Percentiles rank a stretch among this genome's conserved stretches.
These are phyloP conservation scores for Arbutus unedo DNA, from an alignment of 148 eudicot genomes.

Conservation along the genomic window DNA sequence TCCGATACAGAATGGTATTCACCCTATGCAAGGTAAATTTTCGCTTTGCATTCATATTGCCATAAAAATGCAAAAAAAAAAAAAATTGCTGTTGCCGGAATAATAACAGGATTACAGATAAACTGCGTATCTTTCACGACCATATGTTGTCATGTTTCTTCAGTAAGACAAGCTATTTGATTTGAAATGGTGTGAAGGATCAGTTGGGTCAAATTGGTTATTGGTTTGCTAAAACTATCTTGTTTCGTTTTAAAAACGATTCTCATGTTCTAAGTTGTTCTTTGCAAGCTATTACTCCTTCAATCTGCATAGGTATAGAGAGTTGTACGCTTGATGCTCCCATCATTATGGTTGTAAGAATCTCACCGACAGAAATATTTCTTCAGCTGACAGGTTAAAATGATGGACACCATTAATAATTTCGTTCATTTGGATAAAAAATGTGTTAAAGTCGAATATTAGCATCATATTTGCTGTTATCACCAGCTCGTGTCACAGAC, in stretches of 20 bases:
- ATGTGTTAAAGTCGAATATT: neutral
- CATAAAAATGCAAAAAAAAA: neutral
- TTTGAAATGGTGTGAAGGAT: neutral
- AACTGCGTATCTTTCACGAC: neutral
- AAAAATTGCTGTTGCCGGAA: neutral
- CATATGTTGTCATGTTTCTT: neutral
- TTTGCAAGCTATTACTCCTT: neutral
- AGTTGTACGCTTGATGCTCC: neutral
- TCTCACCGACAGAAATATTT: neutral
- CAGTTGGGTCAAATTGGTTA: neutral
- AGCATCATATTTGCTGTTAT: neutral
- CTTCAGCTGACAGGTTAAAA: neutral
- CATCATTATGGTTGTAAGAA: neutral
- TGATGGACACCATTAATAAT: neutral
- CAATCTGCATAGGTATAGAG: neutral
- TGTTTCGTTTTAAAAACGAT: neutral
- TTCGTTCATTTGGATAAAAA: neutral
- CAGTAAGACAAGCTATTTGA: neutral
- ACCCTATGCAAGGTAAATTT: constrained; percentile 81
- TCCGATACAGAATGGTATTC: constrained; percentile 90
- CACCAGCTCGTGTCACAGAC: neutral
- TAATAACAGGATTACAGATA: neutral
- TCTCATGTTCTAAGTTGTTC: neutral
- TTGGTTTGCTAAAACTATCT: neutral
- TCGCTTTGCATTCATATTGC: neutral